Base-by-base conservation (phyloP, 208 protist genomes). In the Acanthamoeba triangularis region DNA sequence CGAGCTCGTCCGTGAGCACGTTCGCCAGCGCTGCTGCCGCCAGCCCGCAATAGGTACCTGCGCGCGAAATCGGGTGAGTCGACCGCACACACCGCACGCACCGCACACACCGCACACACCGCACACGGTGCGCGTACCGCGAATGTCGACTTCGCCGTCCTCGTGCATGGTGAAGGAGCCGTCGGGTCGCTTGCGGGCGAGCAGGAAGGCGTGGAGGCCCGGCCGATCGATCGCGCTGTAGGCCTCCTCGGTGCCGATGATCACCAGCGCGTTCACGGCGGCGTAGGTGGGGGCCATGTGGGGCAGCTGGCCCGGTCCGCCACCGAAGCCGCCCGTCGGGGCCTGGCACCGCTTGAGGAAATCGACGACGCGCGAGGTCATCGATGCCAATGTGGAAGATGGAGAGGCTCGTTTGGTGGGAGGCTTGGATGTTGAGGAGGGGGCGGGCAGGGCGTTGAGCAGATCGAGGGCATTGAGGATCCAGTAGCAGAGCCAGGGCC, bases 231-330 rank as follows among this genome's bases (percentile, higher is more conserved):
- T 96, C 10, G 82, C 41, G 28, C 78, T 20, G 30, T 96, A 97
- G 7, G 95, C 94, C n/a, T 96, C 80, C 1, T 96, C 47, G 14
- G 94, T 97, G 52, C 97, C 97, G 54, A 98, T 69, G 16, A 94
- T 90, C 18, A 78, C 61, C 3, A 99, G 94, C 49, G 98, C 91
- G 69, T 94, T 96, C 18, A 98, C 90, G 20, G 98, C 95, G 0
- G 98, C 98, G 91, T 98, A 99, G 6, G 98, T 99, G 28, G 98
- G 97, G 2, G 98, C 98, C 5, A 98, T 78, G 95, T 99, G 98
- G 20, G 97, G 63, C 28, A 97, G 47, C 96, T 98, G 98, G 41
- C 94, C 92, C 8, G 97, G 97, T 20, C 98, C 98, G 56, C 98
- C 98, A 47, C 94, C 96, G 54, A 98, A 99, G 20, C 98, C 98